Evolutionary conservation across 495 filamentous ascomycete genomes (phyloP).

Genomic region (Saxophila tyrrhenica): DNA sequence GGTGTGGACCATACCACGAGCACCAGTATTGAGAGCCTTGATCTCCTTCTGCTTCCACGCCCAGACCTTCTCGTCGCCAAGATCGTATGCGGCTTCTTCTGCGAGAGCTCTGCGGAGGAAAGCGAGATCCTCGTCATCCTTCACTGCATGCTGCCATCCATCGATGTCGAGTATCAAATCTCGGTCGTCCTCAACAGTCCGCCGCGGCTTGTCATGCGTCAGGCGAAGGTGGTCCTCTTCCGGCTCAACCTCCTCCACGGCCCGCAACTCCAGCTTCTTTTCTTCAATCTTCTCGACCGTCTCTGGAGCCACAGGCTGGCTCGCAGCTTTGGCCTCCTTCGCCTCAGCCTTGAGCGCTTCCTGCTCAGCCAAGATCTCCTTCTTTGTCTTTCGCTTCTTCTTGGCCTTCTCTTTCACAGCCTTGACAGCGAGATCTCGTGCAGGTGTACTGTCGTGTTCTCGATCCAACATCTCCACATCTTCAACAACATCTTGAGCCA

Average conservation of each 20-base stretch:
- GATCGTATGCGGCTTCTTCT: conserved; percentile 35
- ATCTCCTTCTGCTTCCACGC: conserved; percentile 83
- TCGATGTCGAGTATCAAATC: conserved; percentile 57
- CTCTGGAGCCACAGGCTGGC: conserved; percentile 12
- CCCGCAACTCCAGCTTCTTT: conserved; percentile 24
- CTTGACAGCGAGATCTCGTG: conserved; percentile 34
- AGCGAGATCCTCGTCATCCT: conserved; percentile 67
- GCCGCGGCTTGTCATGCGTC: conserved; percentile 47
- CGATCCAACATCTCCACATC: conserved; percentile 31
- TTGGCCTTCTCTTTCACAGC: conserved; percentile 26
- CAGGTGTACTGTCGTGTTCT: conserved; percentile 24
- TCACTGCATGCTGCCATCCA: conserved; percentile 66
- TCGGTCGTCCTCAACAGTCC: conserved; percentile 59
- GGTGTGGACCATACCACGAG: conserved; percentile 29
- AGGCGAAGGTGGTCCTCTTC: conserved; percentile 48
- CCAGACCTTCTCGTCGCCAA: conserved; percentile 66
- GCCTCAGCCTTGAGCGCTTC: conserved; percentile 44
- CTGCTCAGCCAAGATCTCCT: conserved; percentile 57
- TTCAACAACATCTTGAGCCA: conserved; percentile 25
- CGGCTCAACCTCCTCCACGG: conserved; percentile 25
- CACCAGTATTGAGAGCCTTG: conserved; percentile 61
- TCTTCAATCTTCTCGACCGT: conserved; percentile 14
- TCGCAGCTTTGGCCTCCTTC: conserved; percentile 26
- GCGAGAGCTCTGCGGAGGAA: conserved; percentile 43
- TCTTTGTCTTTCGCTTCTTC: conserved; percentile 58